These are phyloP conservation scores for Candida morakotiae DNA, from an alignment of 805 yeast species.

Conservation along the genomic window DNA sequence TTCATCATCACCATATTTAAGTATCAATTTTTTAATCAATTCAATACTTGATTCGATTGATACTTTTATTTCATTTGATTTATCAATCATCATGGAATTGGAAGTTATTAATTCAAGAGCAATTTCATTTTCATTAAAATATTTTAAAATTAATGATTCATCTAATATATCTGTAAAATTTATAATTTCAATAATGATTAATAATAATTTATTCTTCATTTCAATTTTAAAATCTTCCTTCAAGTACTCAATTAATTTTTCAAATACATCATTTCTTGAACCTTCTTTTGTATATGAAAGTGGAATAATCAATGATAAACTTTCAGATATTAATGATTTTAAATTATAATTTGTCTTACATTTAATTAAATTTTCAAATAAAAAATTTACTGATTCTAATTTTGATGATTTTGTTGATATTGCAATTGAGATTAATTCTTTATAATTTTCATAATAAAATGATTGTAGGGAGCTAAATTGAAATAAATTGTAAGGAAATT, in stretches of 20 bases:
- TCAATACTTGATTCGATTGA: slow-evolving; percentile 24
- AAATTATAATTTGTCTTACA: slow-evolving; percentile 12
- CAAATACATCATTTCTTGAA: slow-evolving; percentile 26
- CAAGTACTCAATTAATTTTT: slow-evolving; percentile 11
- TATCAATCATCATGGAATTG: slow-evolving; percentile 2
- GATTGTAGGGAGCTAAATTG: slow-evolving; percentile 25
- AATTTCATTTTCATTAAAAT: slow-evolving; percentile 1
- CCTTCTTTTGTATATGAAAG: slow-evolving; percentile 41
- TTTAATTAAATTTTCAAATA: slow-evolving; percentile 13
- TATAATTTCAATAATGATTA: slow-evolving; percentile 36
- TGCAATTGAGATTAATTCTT: slow-evolving; percentile 36
- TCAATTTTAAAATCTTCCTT: slow-evolving; percentile 18
- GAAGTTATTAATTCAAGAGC: neutral
- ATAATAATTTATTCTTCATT: slow-evolving; percentile 19
- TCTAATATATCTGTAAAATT: slow-evolving; percentile 36
- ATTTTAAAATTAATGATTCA: slow-evolving; percentile 13
- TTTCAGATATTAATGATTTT: slow-evolving; percentile 21
- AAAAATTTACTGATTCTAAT: neutral
- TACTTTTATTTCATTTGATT: slow-evolving; percentile 13
- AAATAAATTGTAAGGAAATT: slow-evolving; percentile 41
- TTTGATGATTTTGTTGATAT: slow-evolving; percentile 17
- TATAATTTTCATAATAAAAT: slow-evolving; percentile 30
- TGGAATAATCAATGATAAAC: slow-evolving; percentile 39
- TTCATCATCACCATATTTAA: slow-evolving; percentile 17
- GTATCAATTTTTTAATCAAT: slow-evolving; percentile 19